Evolutionary conservation across 495 filamentous ascomycete genomes (phyloP), one percentile per base, ranked within the genome.

Genomic region (Tuber brumale): DNA sequence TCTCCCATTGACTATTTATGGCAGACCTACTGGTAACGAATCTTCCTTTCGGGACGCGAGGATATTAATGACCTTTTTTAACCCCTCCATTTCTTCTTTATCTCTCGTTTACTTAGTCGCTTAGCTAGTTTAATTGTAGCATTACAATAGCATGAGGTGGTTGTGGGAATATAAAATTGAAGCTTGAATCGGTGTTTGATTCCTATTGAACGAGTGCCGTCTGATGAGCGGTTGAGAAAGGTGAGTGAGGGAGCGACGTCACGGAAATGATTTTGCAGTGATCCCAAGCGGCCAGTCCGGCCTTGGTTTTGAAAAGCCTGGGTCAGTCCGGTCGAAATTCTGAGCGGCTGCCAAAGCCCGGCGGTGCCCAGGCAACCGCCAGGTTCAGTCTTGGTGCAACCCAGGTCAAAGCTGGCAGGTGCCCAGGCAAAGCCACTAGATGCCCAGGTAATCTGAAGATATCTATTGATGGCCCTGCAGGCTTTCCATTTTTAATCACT

Each of bases 31-130:
- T 10, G 48, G 51, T 61, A 61, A 61, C 57, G 27, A 66, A 3
- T 35, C 31, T 35, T 66, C 4, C 31, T 19, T 66, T 66, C 27
- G 27, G 27, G 51, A 61, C n/a, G 14, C 4, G 57, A 35, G 57
- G 27, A 66, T 66, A 66, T 66, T 66, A 66, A 66, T 66, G 57
- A 35, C 57, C 57, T 66, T 66, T 66, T 66, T 66, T 31, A 5
- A 3, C 10, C 27, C 27, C 31, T 66, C 16, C 16, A 66, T 31
- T 57, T 39, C 37, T 39, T 4, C 37, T n/a, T n/a, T n/a, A 39
- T 39, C 5, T 57, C 46, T 61, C 9, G 57, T 66, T 27, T 66
- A 35, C 27, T 66, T 66, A 6, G 57, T 66, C 27, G 27, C 27
- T 35, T 66, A 35, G 57, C 14, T 35, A 2, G 57, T 66, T 66